Base-by-base conservation (phyloP, 441 rosid species). In the Populus trichocarpa region DNA sequence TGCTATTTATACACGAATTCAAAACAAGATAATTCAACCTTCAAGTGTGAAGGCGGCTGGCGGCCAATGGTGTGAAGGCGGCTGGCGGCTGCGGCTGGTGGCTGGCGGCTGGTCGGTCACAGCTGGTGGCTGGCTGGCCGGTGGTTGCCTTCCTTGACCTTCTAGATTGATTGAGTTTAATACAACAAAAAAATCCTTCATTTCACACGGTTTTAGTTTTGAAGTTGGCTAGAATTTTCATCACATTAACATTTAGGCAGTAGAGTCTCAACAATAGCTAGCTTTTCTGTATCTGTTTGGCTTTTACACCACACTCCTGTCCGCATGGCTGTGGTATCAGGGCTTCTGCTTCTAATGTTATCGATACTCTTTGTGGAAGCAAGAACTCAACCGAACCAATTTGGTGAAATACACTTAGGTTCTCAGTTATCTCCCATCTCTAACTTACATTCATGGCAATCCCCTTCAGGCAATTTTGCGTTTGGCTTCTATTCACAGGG, bases 401-500 rank as follows among this genome's bases (percentile, higher is more conserved):
- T n/a, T 59, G 64, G 64, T 59, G 23, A 59, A 20, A 59, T 59
- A 59, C 64, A n/a, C 23, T 59, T 59, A 0, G 64, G 2, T 59
- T 59, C 64, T 59, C 64, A 59, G 64, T n/a, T 59, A 59, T 59
- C 23, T 16, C 73, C 83, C 66, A 16, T 7, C 40, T 42, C 16
- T 36, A 3, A 6, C 57, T 20, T 65, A 0, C 40, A 12, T 38
- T 69, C 84, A 22, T 84, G 86, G 89, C 8, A 5, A 18, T 86
- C 89, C 4, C 75, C 82, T 76, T 83, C 83, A 1, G 76, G 83
- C 14, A 59, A 72, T n/a, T 84, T 78, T 1, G 80, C 80, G 22
- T 84, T 86, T 18, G 83, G 86, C 2, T 83, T 86, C 68, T 82
- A 79, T n/a, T 42, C 28, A 2, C 69, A 67, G 35, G 82, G 76